Evolutionary conservation across 345 rosid species (phyloP), one percentile per base, ranked within the genome.

Genomic region (Gossypium longicalyx): DNA sequence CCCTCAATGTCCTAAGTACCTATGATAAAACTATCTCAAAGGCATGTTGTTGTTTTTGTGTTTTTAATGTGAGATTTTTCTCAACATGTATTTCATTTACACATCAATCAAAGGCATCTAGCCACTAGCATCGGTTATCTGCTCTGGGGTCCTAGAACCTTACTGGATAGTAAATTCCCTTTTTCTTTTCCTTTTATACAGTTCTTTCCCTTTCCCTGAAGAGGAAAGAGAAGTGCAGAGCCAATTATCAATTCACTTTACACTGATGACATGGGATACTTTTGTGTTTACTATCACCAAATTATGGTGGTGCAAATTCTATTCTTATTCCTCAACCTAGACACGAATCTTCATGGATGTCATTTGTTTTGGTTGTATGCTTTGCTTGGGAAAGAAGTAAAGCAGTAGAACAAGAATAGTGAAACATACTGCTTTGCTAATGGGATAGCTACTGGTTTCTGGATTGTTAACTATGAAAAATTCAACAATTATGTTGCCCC

Each of bases 211-310:
- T 65, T 65, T 4, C 25, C 16, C 17, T 11, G 27, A 43, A 65
- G 38, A 2, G 19, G 13, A 67, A 67, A 13, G 22, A 3, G 9
- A 45, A 67, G 2, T 38, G 15, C 47, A 54, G 54, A 67, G 6
- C 19, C 54, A 22, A 12, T 19, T 65, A n/a, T 6, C 25, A 65
- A 43, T 41, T 41, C 8, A 12, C 27, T 43, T 65, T 11, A n/a
- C 7, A 0, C 27, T 43, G 9, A 44, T 65, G 51, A 19, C 51
- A 15, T 16, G 4, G 51, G 27, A 65, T 41, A 11, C 69, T 44
- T 41, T 65, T 67, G n/a, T 67, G 54, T 44, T 67, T 66, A 66
- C 70, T 22, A 45, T 38, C 5, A 45, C 54, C 53, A 47, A 67
- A 45, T 67, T 67, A 22, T 20, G 53, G 41, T 34, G 41, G 7